Conservation (phyloP, 2,329 filamentous ascomycete genomes). For the Colletotrichum truncatum region DNA sequence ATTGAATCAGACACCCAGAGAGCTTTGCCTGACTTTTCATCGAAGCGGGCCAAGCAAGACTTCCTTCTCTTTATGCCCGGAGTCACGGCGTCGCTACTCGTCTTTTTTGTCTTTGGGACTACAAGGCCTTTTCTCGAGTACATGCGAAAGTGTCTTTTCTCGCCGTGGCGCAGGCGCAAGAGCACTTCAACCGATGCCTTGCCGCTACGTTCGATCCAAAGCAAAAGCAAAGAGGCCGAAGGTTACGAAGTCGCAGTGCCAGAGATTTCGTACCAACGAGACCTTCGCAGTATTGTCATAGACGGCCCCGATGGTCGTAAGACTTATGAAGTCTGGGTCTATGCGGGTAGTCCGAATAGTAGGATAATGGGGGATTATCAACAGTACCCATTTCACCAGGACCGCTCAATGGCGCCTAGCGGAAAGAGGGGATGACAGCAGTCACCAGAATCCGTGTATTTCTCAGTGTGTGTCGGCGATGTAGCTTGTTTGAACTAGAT, state of each 20-base stretch:
- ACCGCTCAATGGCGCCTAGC: background rate
- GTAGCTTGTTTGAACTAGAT: background rate
- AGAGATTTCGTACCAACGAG: background rate
- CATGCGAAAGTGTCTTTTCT: conserved; percentile 18
- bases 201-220: background rate
- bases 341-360: background rate
- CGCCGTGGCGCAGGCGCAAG: background rate
- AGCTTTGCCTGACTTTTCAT: conserved; percentile 42
- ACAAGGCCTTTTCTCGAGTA: conserved; percentile 32
- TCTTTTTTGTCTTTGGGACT: conserved; percentile 35
- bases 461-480: background rate
- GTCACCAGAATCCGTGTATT: background rate
- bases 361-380: background rate
- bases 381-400: no score
- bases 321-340: background rate
- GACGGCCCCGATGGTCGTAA: background rate
- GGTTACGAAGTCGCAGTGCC: background rate
- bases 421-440: background rate
- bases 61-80: conserved; percentile 36
- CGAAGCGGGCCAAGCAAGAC: conserved; percentile 20
- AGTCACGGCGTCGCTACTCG: conserved; percentile 32
- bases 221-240: background rate
- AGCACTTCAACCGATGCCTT: background rate
- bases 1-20: conserved; percentile 40
- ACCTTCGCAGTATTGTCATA: background rate